These are phyloP conservation scores for Dactylonectria estremocensis DNA, from an alignment of 2,329 filamentous ascomycete species.

Conservation along the genomic window DNA sequence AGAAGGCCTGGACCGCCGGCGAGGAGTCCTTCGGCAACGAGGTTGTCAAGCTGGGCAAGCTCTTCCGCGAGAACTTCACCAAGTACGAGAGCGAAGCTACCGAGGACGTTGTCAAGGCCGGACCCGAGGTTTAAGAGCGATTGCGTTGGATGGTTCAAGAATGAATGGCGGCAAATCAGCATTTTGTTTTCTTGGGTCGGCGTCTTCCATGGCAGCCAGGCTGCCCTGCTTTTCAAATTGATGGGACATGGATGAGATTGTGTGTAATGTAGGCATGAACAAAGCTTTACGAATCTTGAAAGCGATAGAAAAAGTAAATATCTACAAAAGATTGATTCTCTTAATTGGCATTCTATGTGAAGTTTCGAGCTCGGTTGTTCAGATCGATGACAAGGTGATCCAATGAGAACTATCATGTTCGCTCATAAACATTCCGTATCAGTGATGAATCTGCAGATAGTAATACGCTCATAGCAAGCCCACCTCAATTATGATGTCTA, in stretches of 20 bases:
- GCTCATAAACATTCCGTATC: too few species aligned
- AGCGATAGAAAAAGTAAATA: conserved; percentile 48
- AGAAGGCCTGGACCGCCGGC: conserved; percentile 90
- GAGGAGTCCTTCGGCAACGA: conserved; percentile 86
- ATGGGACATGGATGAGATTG: conserved; percentile 46
- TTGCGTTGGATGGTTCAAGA: conserved; percentile 13
- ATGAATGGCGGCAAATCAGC: conserved; percentile 41
- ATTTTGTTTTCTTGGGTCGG: conserved; percentile 47
- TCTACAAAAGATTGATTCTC: conserved; percentile 20
- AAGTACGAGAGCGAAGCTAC: conserved; percentile 93
- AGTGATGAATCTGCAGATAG: too few species aligned
- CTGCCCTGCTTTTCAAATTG: conserved; percentile 45
- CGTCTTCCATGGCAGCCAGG: conserved; percentile 49
- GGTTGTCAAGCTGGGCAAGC: conserved; percentile 88
- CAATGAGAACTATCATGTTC: too few species aligned
- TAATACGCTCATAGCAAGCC: too few species aligned
- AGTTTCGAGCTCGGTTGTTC: background rate
- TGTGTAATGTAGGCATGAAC: conserved; percentile 46
- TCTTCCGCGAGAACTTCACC: conserved; percentile 98
- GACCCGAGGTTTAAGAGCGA: conserved; percentile 59
- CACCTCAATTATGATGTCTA: too few species aligned
- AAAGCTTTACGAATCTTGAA: conserved; percentile 43
- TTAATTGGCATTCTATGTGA: background rate
- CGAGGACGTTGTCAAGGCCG: conserved; percentile 81
- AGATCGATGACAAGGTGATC: too few species aligned